Base-by-base conservation (phyloP, 2,329 filamentous ascomycete species). In the Pseudopithomyces chartarum region DNA sequence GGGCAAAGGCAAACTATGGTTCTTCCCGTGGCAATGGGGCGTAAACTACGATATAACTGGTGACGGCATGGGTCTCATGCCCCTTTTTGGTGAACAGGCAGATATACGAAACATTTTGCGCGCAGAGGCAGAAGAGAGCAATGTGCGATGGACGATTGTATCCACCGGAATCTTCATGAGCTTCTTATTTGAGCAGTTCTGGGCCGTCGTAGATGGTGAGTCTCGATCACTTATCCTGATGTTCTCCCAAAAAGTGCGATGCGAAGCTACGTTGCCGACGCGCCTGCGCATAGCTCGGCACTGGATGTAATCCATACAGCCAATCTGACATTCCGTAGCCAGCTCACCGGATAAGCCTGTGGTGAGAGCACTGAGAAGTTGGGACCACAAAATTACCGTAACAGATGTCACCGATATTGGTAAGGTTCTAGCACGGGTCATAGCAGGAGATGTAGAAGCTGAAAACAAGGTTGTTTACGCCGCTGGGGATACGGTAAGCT, bases 11-110 rank as follows among this genome's bases (percentile, higher is more conserved):
- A 60, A 39, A 10, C 4, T 70, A 1, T 70, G 70, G 67, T 91
- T 82, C 66, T 81, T 91, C 17, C 88, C 89, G 0, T 91, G 89
- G 89, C 88, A 91, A 70, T 91, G 87, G 69, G 89, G 89, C 0
- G 84, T 90, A 22, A 86, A 91, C 67, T 91, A 91, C 73, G 87
- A 91, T 55, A 69, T 77, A 26, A 84, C 90, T 15, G 86, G 87
- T 2, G 67, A 70, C 0, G 70, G 76, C 0, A 82, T 83, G 0
- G 85, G 82, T 23, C 78, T 83, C 42, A 87, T 90, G 71, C 83
- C 86, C 33, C 67, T 91, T 13, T 91, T 90, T 63, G 87, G 87
- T 56, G 88, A 90, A 78, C 87, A 90, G 75, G 76, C 87, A 0
- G 79, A 32, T 43, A 68, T 74, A 0, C 58, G 69, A 2, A 63